Base-by-base conservation (phyloP, 2,329 filamentous ascomycete genomes). In the Colletotrichum somersetense region DNA sequence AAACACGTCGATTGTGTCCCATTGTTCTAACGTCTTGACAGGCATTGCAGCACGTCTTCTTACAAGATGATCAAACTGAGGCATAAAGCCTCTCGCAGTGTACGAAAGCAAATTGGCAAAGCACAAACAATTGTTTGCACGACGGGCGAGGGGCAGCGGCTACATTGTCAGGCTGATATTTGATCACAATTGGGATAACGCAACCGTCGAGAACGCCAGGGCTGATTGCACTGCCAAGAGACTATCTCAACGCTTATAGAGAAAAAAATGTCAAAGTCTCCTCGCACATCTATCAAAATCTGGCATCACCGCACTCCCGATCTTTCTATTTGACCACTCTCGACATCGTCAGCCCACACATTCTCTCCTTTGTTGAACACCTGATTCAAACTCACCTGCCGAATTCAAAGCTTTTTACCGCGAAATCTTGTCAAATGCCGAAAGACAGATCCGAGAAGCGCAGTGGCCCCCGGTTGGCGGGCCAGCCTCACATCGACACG, bases 31-130 rank as follows among this genome's bases (percentile, higher is more conserved):
- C 63, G 18, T 56, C 23, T 14, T n/a, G 8, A 26, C 18, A 74
- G 72, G 70, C 72, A 18, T 26, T 74, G 48, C 72, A 70, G 5
- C 72, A 74, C 67, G 55, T 8, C 1, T 72, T 58, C 38, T 30
- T 73, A 23, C 35, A 66, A 1, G 5, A 3, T n/a, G 61, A 50
- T 10, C 38, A 50, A 16, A 18, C 42, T 5, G 35, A 40, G 8
- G 10, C 52, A 11, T 58, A 66, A 33, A 42, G 10, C 23, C 11
- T 14, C 5, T 50, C 8, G n/a, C 30, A 26, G 18, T 53, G 8
- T 30, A 23, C 14, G 50, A 26, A 50, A 50, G 46, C 18, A 44
- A 44, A 7, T 1, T 20, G 16, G 20, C 26, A 44, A 64, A 64
- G 38, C 18, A 18, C 10, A 35, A 18, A 42, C 18, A 11, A 4